Evolutionary conservation across 768 basidiomycete genomes (phyloP).

Genomic region (Calocera viscosa): DNA sequence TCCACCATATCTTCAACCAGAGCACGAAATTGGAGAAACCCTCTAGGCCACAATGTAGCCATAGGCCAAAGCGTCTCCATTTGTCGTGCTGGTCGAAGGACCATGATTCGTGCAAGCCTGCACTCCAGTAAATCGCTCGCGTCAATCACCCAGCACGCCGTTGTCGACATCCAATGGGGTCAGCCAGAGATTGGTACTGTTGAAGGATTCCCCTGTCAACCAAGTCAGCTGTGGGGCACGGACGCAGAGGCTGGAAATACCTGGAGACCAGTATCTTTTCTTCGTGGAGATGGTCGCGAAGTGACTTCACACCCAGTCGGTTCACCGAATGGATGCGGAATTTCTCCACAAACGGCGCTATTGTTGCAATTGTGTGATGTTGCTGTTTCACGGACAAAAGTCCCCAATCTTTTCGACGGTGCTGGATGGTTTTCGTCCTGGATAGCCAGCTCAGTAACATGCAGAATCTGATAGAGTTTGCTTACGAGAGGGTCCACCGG

Average conservation of each 20-base stretch:
- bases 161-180: neutral
- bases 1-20: neutral
- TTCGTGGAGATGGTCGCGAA: neutral
- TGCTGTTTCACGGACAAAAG: neutral
- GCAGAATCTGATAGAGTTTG: neutral
- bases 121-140: conserved; percentile 28
- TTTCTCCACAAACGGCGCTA: neutral
- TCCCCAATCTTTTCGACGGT: neutral
- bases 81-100: conserved; percentile 40
- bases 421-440: neutral
- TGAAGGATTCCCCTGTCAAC: neutral
- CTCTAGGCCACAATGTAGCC: conserved; percentile 25
- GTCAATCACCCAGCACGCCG: conserved; percentile 20
- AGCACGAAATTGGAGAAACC: conserved; percentile 10
- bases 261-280: neutral
- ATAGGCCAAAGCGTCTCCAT: conserved; percentile 32
- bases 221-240: neutral
- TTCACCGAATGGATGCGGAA: neutral
- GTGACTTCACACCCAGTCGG: neutral
- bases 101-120: conserved; percentile 33
- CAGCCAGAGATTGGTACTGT: neutral
- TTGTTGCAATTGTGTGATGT: neutral
- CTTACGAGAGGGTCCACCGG: neutral
- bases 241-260: neutral
- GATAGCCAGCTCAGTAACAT: too few species aligned